Base-by-base conservation (phyloP, 805 yeast genomes). In the Saturnispora halmiae region DNA sequence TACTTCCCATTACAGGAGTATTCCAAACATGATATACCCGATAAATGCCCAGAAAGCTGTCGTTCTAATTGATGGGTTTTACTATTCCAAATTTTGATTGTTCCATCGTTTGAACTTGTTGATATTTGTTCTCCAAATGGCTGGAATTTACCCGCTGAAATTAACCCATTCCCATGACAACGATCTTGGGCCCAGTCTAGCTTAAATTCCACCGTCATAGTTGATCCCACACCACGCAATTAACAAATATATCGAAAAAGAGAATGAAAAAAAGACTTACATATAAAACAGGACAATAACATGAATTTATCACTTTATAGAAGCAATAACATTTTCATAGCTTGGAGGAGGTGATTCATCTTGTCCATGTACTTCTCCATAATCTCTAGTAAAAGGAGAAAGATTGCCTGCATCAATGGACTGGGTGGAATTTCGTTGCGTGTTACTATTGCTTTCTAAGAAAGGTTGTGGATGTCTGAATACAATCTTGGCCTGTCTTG, bases 1-100 rank as follows among this genome's bases (percentile, higher is more conserved):
- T 81, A 74, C 38, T 67, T 64, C 10, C 82, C 70, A 55, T 82
- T 79, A 2, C 90, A 88, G 1, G 88, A 75, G 77, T 87, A 90
- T 28, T 75, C 72, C 1, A 92, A 51, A 45, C 80, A 87, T 11
- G 88, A 80, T 2, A 90, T 66, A 1, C 95, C 92, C 21, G 60
- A 67, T 2, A 73, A 57, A 55, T 90, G 95, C 1, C 87, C 88
- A 8, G 45, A 43, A 30, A 72, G 50, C 11, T 64, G 55, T 21
- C 64, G 48, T 8, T 59, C 43, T 21, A 64, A 50, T 6, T 51
- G 45, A 2, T 70, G 72, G 4, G 33, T 33, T 6, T 27, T 14
- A 4, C 70, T 49, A 39, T 72, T 70, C 75, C 81, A 80, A 6
- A 85, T 58, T 28, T 71, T 69, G 32, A 83, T 70, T 3, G 77